Percentiles rank a stretch among this genome's conserved stretches.
Conservation (phyloP, 169 alveolate species). For the Amoebophrya sp. region DNA sequence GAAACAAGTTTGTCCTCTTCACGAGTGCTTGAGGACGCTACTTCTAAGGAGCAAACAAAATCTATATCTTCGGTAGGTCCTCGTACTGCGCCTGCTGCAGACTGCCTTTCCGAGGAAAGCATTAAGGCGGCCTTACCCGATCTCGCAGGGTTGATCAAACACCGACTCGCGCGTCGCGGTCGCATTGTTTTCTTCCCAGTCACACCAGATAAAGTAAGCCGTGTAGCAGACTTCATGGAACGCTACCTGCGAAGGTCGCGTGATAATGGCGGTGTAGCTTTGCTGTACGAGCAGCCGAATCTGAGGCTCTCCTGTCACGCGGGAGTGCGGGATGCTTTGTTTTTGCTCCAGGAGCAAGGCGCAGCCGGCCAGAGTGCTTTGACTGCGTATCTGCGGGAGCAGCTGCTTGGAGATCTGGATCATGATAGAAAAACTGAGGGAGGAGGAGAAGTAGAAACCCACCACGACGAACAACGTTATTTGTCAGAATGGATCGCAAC, state of each 20-base stretch:
- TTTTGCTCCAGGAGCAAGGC: not conserved
- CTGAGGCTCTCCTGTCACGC: not conserved
- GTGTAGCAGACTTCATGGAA: not conserved
- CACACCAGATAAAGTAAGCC: not conserved
- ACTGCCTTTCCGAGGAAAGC: too few relatives aligned
- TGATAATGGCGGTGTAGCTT: not conserved
- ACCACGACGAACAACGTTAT: not conserved
- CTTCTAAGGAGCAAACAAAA: too few relatives aligned
- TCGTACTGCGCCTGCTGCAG: too few relatives aligned
- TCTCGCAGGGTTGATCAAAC: not conserved
- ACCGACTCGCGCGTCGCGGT: not conserved
- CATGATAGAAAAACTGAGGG: not conserved
- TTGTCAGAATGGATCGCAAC: not conserved
- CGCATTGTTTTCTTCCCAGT: not conserved
- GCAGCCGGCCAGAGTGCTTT: not conserved
- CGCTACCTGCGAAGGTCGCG: not conserved
- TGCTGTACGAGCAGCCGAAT: constrained; percentile 18
- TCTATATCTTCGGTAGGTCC: too few relatives aligned
- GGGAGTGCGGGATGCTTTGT: constrained; percentile 13
- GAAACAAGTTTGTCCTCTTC: not conserved
- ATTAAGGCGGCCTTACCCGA: too few relatives aligned
- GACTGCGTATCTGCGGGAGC: not conserved
- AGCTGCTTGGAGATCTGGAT: not conserved
- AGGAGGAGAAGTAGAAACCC: not conserved
- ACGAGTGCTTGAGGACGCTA: not conserved